Evolutionary conservation across 2,329 filamentous ascomycete species (phyloP), one percentile per base, ranked within the genome.

Genomic region (Domatiomyces globalis): DNA sequence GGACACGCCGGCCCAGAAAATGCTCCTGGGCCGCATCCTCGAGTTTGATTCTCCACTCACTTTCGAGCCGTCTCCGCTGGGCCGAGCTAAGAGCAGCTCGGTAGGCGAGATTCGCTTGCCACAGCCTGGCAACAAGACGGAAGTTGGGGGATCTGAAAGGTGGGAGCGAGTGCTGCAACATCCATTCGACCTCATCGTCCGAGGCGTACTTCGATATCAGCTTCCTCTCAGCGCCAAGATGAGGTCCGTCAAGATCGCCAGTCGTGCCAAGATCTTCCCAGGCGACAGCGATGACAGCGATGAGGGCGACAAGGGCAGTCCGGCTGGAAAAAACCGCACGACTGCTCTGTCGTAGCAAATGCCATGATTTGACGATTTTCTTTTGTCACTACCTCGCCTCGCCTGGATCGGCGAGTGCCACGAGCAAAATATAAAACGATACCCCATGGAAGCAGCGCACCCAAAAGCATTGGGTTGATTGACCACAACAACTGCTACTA

Each of bases 151-250:
- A 7, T 83, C 83, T 1, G 81, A 85, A 63, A 80, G 89, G 10
- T 98, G 92, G 92, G 87, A 94, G 65, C 79, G 81, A 54, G 89
- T 96, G 46, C 74, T 95, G 48, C 80, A 94, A 58, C 85, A 95
- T 66, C 86, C 90, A 45, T 98, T 96, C 60, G 87, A 95, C 59
- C 76, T 98, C 47, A 90, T 96, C 54, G 79, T 98, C 43, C 83
- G 92, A 60, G 92, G 92, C 19, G 85, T 92, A 12, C 74, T 98
- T 59, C 88, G 89, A 63, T 98, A 98, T 63, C 74, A 79, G 55
- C 68, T 83, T 2, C 79, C 80, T 6, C 68, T 83, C 50, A 78
- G 72, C 54, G 77, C 75, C 3, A 69, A 72, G 15, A 69, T 70
- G 43, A 70, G 74, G 59, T 77, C 71, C n/a, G 74, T 75, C 2